Conservation (phyloP, 495 filamentous ascomycete genomes). For the Halenospora varia region DNA sequence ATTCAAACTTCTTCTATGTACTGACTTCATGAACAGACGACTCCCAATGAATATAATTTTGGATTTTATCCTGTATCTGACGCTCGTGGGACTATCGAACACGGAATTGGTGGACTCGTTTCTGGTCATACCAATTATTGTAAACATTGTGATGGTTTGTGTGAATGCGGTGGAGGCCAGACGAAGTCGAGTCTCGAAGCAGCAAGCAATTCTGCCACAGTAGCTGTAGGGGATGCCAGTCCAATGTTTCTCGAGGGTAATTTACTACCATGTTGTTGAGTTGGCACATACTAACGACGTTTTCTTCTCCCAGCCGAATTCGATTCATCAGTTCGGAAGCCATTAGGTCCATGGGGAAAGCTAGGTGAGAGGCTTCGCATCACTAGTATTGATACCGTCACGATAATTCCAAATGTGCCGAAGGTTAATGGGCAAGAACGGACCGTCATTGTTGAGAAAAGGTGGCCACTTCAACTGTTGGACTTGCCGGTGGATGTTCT, state of each 20-base stretch:
- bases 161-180: background rate
- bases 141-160: background rate
- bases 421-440: slow-evolving; percentile 39
- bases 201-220: too few relatives aligned
- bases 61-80: background rate
- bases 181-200: too few relatives aligned
- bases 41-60: background rate
- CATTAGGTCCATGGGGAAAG: too few relatives aligned
- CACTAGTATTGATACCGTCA: slow-evolving; percentile 14
- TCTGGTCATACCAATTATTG: background rate
- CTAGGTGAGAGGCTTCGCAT: too few relatives aligned
- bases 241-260: too few relatives aligned
- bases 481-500: slow-evolving; percentile 86
- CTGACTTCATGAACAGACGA: background rate
- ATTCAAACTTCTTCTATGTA: background rate
- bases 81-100: background rate
- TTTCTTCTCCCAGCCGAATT: too few relatives aligned
- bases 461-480: slow-evolving; percentile 53
- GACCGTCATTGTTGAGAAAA: slow-evolving; percentile 33
- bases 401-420: slow-evolving; percentile 28
- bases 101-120: background rate
- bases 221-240: too few relatives aligned
- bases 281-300: too few relatives aligned
- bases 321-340: too few relatives aligned
- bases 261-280: too few relatives aligned